Conservation (phyloP, 805 yeast species). For the Komagataella pseudopastoris region DNA sequence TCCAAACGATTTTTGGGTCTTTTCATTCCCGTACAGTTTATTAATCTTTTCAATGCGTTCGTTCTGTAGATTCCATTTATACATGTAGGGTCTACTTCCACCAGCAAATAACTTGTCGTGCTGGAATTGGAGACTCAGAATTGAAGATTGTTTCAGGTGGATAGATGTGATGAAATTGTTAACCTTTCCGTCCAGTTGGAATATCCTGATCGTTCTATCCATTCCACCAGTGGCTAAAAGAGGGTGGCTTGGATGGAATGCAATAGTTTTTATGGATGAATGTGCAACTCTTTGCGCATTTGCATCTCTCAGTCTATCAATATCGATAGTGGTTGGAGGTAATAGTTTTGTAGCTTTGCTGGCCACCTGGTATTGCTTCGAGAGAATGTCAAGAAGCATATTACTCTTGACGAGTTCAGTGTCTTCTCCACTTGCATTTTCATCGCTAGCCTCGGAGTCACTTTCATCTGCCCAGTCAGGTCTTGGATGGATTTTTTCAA, state of each 20-base stretch:
- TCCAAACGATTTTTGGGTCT: constrained; percentile 77
- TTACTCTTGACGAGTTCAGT: constrained; percentile 10
- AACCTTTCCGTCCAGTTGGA: constrained; percentile 78
- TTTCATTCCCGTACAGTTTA: constrained; percentile 85
- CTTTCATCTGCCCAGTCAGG: constrained; percentile 70
- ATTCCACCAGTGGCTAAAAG: constrained; percentile 83
- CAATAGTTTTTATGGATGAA: constrained; percentile 73
- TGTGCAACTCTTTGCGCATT: constrained; percentile 54
- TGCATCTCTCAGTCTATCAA: constrained; percentile 79
- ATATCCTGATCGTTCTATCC: constrained; percentile 77
- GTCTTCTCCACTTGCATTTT: constrained; percentile 6
- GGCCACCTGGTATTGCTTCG: constrained; percentile 16
- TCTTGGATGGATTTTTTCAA: constrained; percentile 57
- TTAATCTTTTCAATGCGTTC: constrained; percentile 69
- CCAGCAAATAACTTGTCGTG: constrained; percentile 56
- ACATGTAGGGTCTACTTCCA: constrained; percentile 87
- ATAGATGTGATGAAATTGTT: constrained; percentile 76
- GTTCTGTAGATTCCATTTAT: constrained; percentile 66
- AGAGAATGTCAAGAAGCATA: constrained; percentile 17
- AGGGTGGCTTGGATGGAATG: constrained; percentile 81
- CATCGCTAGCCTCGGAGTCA: constrained; percentile 39
- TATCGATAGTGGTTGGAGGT: constrained; percentile 59
- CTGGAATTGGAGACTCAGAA: constrained; percentile 58
- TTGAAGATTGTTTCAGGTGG: constrained; percentile 66
- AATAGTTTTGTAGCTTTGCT: constrained; percentile 32